phyloP scores from a whole-genome alignment of 768 basidiomycete species.

The Dictyophora rubrovolvata region DNA sequence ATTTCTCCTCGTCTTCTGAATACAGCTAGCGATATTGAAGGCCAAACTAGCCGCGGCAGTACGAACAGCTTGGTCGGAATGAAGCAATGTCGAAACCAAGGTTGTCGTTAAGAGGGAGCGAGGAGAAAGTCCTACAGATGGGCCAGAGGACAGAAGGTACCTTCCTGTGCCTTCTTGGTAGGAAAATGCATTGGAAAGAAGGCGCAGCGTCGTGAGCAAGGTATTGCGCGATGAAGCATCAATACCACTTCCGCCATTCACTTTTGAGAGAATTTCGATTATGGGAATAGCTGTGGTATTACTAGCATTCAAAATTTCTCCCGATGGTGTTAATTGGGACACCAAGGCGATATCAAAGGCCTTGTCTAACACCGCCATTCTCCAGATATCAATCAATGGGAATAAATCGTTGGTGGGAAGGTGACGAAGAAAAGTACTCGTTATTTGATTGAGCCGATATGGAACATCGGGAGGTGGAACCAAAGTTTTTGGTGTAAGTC shows the following conservation, averaged over 20 bases:
- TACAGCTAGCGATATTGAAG: conserved; percentile 59
- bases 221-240: conserved; percentile 38
- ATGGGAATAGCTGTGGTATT: conserved; percentile 32
- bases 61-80: conserved; percentile 56
- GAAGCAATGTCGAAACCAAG: conserved; percentile 58
- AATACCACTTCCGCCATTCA: conserved; percentile 34
- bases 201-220: conserved; percentile 53
- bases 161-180: conserved; percentile 26
- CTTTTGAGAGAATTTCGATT: conserved; percentile 19
- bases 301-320: conserved; percentile 15
- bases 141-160: conserved; percentile 25
- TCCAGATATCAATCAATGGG: conserved; percentile 77
- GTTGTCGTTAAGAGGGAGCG: conserved; percentile 36
- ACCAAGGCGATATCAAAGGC: conserved; percentile 21
- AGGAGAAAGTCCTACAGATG: conserved; percentile 22
- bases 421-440: conserved; percentile 29
- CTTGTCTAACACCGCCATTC: conserved; percentile 62
- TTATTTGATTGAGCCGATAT: conserved; percentile 39
- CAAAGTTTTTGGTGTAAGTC: conserved; percentile 10
- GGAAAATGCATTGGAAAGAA: conserved; percentile 61
- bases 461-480: conserved; percentile 29
- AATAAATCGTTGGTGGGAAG: conserved; percentile 55
- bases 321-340: conserved; percentile 36
- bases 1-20: conserved; percentile 40
- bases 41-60: conserved; percentile 75